Evolutionary conservation across 441 rosid genomes (phyloP), one percentile per base, ranked within the genome.

Genomic region (Viola pubescens): DNA sequence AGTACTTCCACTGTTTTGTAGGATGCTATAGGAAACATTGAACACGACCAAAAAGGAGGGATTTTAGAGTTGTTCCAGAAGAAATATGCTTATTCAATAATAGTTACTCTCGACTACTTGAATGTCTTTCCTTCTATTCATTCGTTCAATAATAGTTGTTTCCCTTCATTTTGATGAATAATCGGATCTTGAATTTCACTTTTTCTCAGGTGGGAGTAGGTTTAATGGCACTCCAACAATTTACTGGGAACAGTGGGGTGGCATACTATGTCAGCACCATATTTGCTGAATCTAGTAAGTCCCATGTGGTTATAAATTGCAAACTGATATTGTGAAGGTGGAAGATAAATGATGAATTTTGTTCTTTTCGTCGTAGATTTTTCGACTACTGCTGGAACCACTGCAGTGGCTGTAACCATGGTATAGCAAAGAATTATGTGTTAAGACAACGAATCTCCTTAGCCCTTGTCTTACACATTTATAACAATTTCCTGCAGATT

Each of bases 401-500:
- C 56, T 19, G 40, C 40, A 14, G 9, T 52, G 11, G 41, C 12
- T 9, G 9, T 52, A 4, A 3, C 37, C 0, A 9, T 6, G 56
- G 56, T 52, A 52, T 51, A 5, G 14, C 10, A n/a, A 45, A 9
- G 9, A 9, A 7, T 45, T 48, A 3, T 3, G n/a, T 47, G 7
- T 47, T 47, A 7, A 6, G 10, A 47, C 7, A 6, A 6, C 4
- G 4, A 10, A n/a, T 6, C 7, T 8, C 11, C 4, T 7, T 11
- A 9, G 4, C 49, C 4, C 11, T 47, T 47, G 4, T 5, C 9
- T 9, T 5, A 43, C 46, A 43, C 6, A 5, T 5, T 5, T 9
- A 5, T 5, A 43, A 5, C 46, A 5, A 5, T 43, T 43, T 47
- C 37, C 7, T 61, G 41, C 60, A 69, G 73, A 53, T 63, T 58